These are phyloP conservation scores for Aspergillus cristatus DNA, from an alignment of 495 filamentous ascomycete species.

Conservation along the genomic window DNA sequence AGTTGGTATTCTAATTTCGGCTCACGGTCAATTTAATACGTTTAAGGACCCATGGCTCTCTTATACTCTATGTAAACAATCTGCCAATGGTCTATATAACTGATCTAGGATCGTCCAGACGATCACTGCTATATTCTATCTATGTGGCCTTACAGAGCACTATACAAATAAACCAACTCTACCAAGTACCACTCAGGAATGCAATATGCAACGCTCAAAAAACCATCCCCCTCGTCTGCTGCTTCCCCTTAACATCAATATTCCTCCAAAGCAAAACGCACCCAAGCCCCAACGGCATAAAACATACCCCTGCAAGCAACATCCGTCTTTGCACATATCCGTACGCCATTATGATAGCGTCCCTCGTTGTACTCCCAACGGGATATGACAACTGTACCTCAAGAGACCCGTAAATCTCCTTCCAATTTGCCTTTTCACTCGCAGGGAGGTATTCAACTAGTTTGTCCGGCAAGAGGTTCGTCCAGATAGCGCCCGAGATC, in stretches of 20 bases:
- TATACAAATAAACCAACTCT: too few relatives aligned
- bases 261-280: slow-evolving; percentile 43
- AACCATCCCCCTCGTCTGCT: slow-evolving; percentile 25
- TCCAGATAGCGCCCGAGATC: slow-evolving; percentile 60
- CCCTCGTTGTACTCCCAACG: slow-evolving; percentile 37
- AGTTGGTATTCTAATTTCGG: too few relatives aligned
- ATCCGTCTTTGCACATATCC: slow-evolving; percentile 45
- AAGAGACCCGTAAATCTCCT: slow-evolving; percentile 45
- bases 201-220: slow-evolving; percentile 12
- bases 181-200: too few relatives aligned
- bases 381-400: slow-evolving; percentile 43
- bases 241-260: slow-evolving; percentile 46
- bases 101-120: too few relatives aligned
- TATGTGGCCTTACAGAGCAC: too few relatives aligned
- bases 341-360: slow-evolving; percentile 49
- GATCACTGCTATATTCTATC: too few relatives aligned
- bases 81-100: too few relatives aligned
- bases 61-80: too few relatives aligned
- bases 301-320: slow-evolving; percentile 38
- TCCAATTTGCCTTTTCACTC: slow-evolving; percentile 21
- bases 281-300: slow-evolving; percentile 40
- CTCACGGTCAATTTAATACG: too few relatives aligned
- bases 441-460: slow-evolving; percentile 49
- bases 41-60: too few relatives aligned
- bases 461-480: slow-evolving; percentile 43